Base-by-base conservation (phyloP, 2,329 filamentous ascomycete species). In the Ilyonectria destructans region DNA sequence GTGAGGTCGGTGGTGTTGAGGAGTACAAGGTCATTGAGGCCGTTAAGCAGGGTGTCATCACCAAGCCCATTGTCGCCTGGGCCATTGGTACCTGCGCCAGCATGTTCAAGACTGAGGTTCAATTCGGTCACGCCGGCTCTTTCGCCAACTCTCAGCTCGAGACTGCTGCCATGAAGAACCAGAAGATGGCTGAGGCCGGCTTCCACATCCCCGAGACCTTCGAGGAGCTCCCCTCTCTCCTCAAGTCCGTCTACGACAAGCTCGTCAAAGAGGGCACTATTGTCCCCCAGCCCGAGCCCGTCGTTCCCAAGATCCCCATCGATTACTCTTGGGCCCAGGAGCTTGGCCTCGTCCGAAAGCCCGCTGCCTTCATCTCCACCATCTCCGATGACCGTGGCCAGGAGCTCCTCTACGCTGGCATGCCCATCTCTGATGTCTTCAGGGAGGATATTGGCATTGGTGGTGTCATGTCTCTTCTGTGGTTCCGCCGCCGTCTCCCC, bases 351-450 rank as follows among this genome's bases (percentile, higher is more conserved):
- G 96, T 99, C 89, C 96, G 96, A 88, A 99, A 99, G 90, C 96
- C 96, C 75, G 96, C 96, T 83, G 96, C 96, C 77, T 99, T 99
- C 89, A 99, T 99, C 85, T 99, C 96, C 77, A 99, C 96, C 83
- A 99, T 99, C 81, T 98, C 96, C 78, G 96, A 99, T 82, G 96
- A 99, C 87, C 96, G 96, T 95, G 96, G 96, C 74, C 96, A 99
- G 85, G 96, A 99, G 87, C 93, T 99, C 70, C 90, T 99, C 75
- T 99, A 99, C 84, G 96, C 96, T 74, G 96, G 96, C 81, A 97
- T 99, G 94, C 96, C 96, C 80, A 99, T 99, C 81, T 98, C 96
- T n/a, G 96, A 99, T 82, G 96, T 99, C 73, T 99, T 99, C 92
- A 93, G 86, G 84, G 96, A 99, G 88, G 95, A 98, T 78, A 98